Evolutionary conservation across 2,329 filamentous ascomycete genomes (phyloP).

Genomic region (Hypoxylon sp.): DNA sequence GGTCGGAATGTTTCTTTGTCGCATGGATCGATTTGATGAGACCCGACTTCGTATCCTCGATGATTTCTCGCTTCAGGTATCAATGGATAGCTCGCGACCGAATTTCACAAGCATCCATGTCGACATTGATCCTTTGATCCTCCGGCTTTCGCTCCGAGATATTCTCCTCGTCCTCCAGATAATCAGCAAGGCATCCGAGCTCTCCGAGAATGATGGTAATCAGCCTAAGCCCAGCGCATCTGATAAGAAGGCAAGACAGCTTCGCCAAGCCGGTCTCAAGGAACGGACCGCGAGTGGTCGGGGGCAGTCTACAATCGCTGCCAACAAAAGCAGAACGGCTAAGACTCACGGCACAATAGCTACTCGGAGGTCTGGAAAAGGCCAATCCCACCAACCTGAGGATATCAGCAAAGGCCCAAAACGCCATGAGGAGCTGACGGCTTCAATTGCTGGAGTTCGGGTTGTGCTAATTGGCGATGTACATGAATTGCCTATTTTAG

Average conservation of each 20-base stretch:
- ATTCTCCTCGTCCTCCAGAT: constrained; percentile 96
- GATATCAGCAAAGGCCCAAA: constrained; percentile 53
- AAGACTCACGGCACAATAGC: constrained; percentile 56
- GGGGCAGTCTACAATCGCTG: constrained; percentile 66
- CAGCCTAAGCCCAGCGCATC: constrained; percentile 59
- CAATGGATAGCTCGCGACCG: constrained; percentile 78
- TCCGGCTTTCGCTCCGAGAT: constrained; percentile 92
- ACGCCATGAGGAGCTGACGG: constrained; percentile 82
- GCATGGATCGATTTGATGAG: constrained; percentile 97
- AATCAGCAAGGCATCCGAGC: constrained; percentile 88
- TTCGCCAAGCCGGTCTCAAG: constrained; percentile 65
- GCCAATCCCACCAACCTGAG: constrained; percentile 52
- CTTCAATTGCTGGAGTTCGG: constrained; percentile 88
- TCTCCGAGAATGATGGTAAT: constrained; percentile 77
- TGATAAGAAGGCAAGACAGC: constrained; percentile 70
- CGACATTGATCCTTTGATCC: constrained; percentile 90
- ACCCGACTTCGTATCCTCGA: constrained; percentile 93
- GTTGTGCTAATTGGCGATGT: constrained; percentile 95
- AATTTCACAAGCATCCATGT: constrained; percentile 84
- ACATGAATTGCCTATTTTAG: constrained; percentile 94
- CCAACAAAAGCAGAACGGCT: constrained; percentile 58
- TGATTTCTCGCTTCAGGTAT: constrained; percentile 93
- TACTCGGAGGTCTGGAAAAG: constrained; percentile 49
- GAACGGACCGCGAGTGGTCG: constrained; percentile 71
- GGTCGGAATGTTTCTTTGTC: constrained; percentile 97